phyloP scores from a whole-genome alignment of 805 yeast species.

The Wickerhamomyces sydowiorum region DNA sequence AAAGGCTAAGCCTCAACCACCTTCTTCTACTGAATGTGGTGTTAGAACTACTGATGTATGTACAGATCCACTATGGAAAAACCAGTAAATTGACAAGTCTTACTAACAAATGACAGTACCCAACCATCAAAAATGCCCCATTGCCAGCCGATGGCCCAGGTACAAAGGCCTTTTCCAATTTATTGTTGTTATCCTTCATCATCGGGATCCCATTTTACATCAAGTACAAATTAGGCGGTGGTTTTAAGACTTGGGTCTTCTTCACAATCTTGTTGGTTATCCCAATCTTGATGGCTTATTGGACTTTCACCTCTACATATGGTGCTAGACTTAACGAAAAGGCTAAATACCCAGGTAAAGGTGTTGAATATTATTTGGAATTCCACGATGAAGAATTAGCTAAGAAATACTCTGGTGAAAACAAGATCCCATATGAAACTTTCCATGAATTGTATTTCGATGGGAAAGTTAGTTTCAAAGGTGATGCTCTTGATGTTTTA shows the following conservation, averaged over 20 bases:
- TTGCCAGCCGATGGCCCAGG: slow-evolving; percentile 92
- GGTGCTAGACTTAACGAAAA: slow-evolving; percentile 81
- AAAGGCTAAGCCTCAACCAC: slow-evolving; percentile 35
- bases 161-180: slow-evolving; percentile 66
- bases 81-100: no score
- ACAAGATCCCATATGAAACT: slow-evolving; percentile 87
- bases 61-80: not conserved
- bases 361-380: slow-evolving; percentile 74
- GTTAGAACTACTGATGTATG: slow-evolving; percentile 25
- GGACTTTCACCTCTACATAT: slow-evolving; percentile 73
- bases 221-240: slow-evolving; percentile 62
- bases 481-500: slow-evolving; percentile 77
- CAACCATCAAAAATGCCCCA: slow-evolving; percentile 80
- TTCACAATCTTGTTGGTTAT: slow-evolving; percentile 48
- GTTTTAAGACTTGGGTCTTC: slow-evolving; percentile 61
- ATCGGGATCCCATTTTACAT: slow-evolving; percentile 56
- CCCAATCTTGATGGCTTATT: slow-evolving; percentile 75
- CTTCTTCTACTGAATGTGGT: slow-evolving; percentile 40
- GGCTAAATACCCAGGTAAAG: slow-evolving; percentile 67
- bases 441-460: slow-evolving; percentile 85
- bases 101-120: slow-evolving; percentile 30
- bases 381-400: slow-evolving; percentile 71
- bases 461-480: slow-evolving; percentile 80
- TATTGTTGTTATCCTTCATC: slow-evolving; percentile 41
- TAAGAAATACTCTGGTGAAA: slow-evolving; percentile 61